These are phyloP conservation scores for Daldinia loculata DNA, from an alignment of 495 filamentous ascomycete species.

Conservation along the genomic window DNA sequence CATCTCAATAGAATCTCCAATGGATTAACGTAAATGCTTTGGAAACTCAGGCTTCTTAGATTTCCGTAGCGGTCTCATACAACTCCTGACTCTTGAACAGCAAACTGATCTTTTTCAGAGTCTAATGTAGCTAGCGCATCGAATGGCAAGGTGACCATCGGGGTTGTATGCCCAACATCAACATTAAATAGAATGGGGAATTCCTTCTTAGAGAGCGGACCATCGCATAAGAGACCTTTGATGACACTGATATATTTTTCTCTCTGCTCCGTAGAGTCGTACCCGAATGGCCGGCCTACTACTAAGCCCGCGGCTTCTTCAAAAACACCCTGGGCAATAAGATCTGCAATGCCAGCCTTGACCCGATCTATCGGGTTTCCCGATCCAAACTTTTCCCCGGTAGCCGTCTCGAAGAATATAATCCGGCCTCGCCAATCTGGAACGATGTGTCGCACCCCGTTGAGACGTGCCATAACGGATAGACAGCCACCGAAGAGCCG, in stretches of 20 bases:
- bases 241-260: slow-evolving; percentile 35
- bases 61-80: background rate
- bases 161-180: background rate
- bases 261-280: slow-evolving; percentile 36
- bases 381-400: background rate
- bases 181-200: background rate
- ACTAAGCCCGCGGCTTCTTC: slow-evolving; percentile 46
- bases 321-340: slow-evolving; percentile 47
- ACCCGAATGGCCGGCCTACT: slow-evolving; percentile 45
- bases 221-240: slow-evolving; percentile 37
- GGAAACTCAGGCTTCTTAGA: background rate
- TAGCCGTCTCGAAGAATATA: background rate
- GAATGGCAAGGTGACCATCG: background rate
- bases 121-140: background rate
- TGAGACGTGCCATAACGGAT: slow-evolving; percentile 41
- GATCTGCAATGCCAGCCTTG: slow-evolving; percentile 43
- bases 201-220: slow-evolving; percentile 24
- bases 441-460: slow-evolving; percentile 35
- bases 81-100: background rate
- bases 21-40: background rate
- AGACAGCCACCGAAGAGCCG: slow-evolving; percentile 49
- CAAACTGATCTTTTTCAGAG: background rate
- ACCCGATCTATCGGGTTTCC: slow-evolving; percentile 8
- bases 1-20: background rate
- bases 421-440: background rate